These are phyloP conservation scores for Fusarium sp. DNA, from an alignment of 2,329 filamentous ascomycete species.

Conservation along the genomic window DNA sequence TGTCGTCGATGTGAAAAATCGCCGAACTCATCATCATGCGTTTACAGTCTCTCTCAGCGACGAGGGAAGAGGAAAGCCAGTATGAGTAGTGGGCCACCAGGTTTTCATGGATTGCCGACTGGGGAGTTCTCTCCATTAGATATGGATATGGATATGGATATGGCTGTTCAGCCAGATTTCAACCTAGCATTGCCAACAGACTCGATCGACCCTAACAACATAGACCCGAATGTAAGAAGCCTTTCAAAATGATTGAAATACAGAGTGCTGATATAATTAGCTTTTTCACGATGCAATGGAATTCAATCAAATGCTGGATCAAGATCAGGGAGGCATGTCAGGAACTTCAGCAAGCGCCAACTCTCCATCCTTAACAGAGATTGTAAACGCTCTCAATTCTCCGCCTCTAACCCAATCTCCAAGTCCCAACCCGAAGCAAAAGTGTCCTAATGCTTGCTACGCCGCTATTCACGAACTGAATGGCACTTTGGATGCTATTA, in stretches of 20 bases:
- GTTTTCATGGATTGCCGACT: accelerated
- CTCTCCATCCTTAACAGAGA: constrained; percentile 2
- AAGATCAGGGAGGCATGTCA: neutral
- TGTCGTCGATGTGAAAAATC: neutral
- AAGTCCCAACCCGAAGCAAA: neutral
- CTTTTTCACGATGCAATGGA: neutral
- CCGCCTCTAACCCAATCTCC: neutral
- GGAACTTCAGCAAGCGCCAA: neutral
- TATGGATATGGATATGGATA: neutral
- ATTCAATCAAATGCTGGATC: neutral
- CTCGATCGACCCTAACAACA: too few relatives aligned
- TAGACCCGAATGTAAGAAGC: neutral
- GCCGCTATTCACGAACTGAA: neutral
- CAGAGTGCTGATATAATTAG: neutral
- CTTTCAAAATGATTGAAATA: neutral
- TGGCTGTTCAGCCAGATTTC: neutral
- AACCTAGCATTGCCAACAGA: neutral
- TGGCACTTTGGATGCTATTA: neutral
- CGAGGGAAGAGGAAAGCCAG: constrained; percentile 7
- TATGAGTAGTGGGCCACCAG: neutral
- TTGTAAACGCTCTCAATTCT: constrained; percentile 1
- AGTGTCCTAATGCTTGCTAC: neutral
- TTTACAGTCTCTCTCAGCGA: constrained; percentile 8
- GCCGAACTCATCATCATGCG: neutral
- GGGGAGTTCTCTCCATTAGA: neutral